phyloP scores from a whole-genome alignment of 2,329 filamentous ascomycete genomes.

The Pseudopyrenochaeta lycopersici region DNA sequence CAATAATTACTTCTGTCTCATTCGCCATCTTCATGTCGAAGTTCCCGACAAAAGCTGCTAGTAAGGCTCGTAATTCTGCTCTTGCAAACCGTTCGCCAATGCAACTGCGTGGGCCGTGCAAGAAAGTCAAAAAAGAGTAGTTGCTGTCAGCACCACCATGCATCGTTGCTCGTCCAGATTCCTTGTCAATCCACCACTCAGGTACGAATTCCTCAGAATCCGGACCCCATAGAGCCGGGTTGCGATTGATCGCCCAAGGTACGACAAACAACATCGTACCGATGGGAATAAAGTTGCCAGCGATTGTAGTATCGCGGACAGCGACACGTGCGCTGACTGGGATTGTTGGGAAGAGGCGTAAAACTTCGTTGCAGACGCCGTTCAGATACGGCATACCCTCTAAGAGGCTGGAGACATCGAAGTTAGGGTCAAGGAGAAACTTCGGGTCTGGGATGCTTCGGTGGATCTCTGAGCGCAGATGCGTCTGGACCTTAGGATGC shows the following conservation, averaged over 20 bases:
- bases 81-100: conserved; percentile 51
- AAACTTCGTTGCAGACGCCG: conserved; percentile 55
- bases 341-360: conserved; percentile 51
- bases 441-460: conserved; percentile 62
- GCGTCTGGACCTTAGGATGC: conserved; percentile 70
- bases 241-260: conserved; percentile 55
- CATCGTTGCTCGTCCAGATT: conserved; percentile 50
- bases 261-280: conserved; percentile 50
- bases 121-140: conserved; percentile 54
- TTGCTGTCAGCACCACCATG: conserved; percentile 50
- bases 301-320: conserved; percentile 42
- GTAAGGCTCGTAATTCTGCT: conserved; percentile 46
- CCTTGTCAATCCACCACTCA: conserved; percentile 56
- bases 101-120: conserved; percentile 53
- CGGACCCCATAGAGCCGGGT: conserved; percentile 53
- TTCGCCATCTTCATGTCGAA: conserved; percentile 48
- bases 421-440: conserved; percentile 17
- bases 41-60: conserved; percentile 45
- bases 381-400: conserved; percentile 58
- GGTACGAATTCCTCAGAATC: conserved; percentile 54
- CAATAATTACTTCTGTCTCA: conserved; percentile 36
- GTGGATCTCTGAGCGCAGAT: conserved; percentile 74
- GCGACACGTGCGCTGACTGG: conserved; percentile 44
- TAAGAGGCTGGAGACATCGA: conserved; percentile 48
- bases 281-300: conserved; percentile 48